These are phyloP conservation scores for Xenosphaeropsis pyriputrescens DNA, from an alignment of 2,329 filamentous ascomycete genomes.

Conservation along the genomic window DNA sequence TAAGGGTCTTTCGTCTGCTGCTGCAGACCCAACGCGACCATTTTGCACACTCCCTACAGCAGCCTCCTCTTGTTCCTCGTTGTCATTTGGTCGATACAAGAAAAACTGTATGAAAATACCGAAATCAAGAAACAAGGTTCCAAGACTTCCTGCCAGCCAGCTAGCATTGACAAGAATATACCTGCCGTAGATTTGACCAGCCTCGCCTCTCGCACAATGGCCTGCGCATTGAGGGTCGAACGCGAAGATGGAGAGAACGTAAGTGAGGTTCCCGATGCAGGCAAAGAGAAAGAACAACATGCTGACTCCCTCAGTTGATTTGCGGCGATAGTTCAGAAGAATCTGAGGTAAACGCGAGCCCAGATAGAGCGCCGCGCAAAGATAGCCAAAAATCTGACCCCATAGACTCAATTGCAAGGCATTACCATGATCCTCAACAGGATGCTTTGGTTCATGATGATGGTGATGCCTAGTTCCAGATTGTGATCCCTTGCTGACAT, in stretches of 20 bases:
- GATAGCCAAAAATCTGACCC: slow-evolving; percentile 86
- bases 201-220: slow-evolving; percentile 51
- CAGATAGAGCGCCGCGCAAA: slow-evolving; percentile 81
- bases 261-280: slow-evolving; percentile 87
- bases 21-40: background rate
- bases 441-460: slow-evolving; percentile 9
- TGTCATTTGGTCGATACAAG: slow-evolving; percentile 43
- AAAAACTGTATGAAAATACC: slow-evolving; percentile 88
- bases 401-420: slow-evolving; percentile 53
- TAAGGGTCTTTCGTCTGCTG: background rate
- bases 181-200: slow-evolving; percentile 49
- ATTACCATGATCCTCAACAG: slow-evolving; percentile 25
- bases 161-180: slow-evolving; percentile 85
- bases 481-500: slow-evolving; percentile 38
- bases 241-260: slow-evolving; percentile 81
- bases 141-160: slow-evolving; percentile 81
- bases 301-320: slow-evolving; percentile 84
- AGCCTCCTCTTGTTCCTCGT: slow-evolving; percentile 2
- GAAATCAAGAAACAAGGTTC: slow-evolving; percentile 73
- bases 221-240: slow-evolving; percentile 59
- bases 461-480: slow-evolving; percentile 12
- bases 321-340: slow-evolving; percentile 80
- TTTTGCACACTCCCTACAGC: background rate
- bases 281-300: slow-evolving; percentile 95
- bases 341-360: slow-evolving; percentile 83